Conservation (phyloP, 1,284 basidiomycete species). For the Papiliotrema fonsecae region DNA sequence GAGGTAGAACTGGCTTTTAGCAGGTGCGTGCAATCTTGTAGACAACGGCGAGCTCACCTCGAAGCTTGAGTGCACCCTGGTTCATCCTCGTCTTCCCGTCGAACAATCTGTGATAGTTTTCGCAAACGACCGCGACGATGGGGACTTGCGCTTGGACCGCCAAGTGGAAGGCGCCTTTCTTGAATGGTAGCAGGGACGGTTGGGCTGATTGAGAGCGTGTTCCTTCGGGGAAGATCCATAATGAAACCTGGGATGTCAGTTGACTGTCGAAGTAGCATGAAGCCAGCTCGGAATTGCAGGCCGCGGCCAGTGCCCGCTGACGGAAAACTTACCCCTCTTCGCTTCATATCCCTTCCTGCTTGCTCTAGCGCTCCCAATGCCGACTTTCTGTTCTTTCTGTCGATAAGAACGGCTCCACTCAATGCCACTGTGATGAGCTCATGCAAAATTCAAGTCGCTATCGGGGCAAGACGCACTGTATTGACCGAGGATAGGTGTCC, state of each 20-base stretch:
- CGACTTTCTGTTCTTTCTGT: conserved; percentile 71
- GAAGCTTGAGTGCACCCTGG: conserved; percentile 69
- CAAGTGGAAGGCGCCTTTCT: conserved; percentile 97
- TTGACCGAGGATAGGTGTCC: conserved; percentile 78
- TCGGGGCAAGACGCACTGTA: conserved; percentile 54
- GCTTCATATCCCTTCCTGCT: conserved; percentile 79
- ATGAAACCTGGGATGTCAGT: conserved; percentile 55
- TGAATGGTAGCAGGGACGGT: conserved; percentile 76
- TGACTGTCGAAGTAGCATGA: not conserved
- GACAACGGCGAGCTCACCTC: conserved; percentile 75
- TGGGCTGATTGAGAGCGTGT: conserved; percentile 70
- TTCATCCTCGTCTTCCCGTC: conserved; percentile 73
- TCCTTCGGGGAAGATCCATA: conserved; percentile 92
- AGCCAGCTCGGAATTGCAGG: too few relatives aligned
- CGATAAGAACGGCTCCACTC: conserved; percentile 89
- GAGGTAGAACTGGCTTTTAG: conserved; percentile 54
- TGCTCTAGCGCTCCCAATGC: conserved; percentile 72
- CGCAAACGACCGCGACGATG: conserved; percentile 84
- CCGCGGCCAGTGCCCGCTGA: too few relatives aligned
- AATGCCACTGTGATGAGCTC: conserved; percentile 58
- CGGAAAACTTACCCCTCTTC: conserved; percentile 48
- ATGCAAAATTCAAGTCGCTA: not conserved
- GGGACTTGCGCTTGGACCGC: conserved; percentile 79
- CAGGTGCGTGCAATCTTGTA: conserved; percentile 59
- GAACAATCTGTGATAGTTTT: conserved; percentile 85